Conservation (phyloP, 805 yeast species). For the Barnettozyma botsteinii region DNA sequence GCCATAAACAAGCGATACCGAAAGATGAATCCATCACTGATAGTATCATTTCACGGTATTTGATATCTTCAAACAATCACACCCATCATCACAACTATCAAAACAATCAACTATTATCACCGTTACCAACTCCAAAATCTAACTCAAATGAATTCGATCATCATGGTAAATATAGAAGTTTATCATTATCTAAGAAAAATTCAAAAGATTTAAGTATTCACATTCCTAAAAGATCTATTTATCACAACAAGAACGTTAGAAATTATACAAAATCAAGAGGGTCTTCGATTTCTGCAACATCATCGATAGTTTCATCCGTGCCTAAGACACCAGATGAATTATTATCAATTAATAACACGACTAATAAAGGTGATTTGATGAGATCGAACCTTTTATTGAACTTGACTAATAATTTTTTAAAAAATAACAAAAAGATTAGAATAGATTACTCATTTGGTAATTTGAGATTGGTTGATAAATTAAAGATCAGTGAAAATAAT, state of each 20-base stretch:
- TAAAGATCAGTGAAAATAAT: constrained; percentile 28
- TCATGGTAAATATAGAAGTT: constrained; percentile 2
- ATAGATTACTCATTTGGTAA: constrained; percentile 31
- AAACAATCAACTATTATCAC: not conserved
- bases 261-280: constrained; percentile 22
- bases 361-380: no score
- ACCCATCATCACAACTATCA: constrained; percentile 1
- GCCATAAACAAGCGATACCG: constrained; percentile 20
- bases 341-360: no score
- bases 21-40: constrained; percentile 18
- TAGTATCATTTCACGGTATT: constrained; percentile 16
- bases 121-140: not conserved
- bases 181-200: constrained; percentile 20
- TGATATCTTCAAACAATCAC: constrained; percentile 6
- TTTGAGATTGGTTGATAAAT: constrained; percentile 31
- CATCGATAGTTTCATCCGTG: constrained; percentile 25
- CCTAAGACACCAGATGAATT: constrained; percentile 20
- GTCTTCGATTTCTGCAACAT: constrained; percentile 25
- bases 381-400: no score
- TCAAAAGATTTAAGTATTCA: constrained; percentile 24
- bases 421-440: no score
- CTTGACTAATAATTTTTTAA: constrained; percentile 15
- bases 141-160: no score
- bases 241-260: not conserved
- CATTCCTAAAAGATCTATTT: constrained; percentile 12